Base-by-base conservation (phyloP, 768 basidiomycete species). In the Strobilomyces confusus region DNA sequence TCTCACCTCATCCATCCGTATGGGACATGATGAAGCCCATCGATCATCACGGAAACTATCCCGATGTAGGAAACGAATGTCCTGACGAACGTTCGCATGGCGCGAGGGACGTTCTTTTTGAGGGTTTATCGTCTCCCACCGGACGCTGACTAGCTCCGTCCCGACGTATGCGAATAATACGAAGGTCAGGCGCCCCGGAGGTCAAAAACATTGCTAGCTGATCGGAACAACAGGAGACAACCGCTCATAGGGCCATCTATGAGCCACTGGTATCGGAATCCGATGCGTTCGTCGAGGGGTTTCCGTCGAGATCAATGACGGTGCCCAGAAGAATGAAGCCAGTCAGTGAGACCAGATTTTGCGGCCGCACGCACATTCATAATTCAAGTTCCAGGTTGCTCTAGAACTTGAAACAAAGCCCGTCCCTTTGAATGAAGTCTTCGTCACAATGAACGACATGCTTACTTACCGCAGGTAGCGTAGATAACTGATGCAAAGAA, bases 111-210 rank as follows among this genome's bases (percentile, higher is more conserved):
- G 44, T 84, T 87, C 65, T 79, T 80, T 86, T 74, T 32, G 87
- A 88, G 68, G 26, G 26, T 89, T 86, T 63, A 87, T 78, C 12
- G 83, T 20, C 38, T 82, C 70, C 66, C n/a, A 73, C 80, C 25
- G 73, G 53, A 88, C 81, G 63, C 87, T 87, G 54, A 92, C 82
- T 17, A 89, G 74, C 67, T 92, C 88, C 19, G 87, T 92, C 29
- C 87, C 85, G 53, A 84, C 80, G 65, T 80, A 84, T 14, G 86
- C 83, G 69, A 90, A 89, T 4, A 86, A 73, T 23, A 84, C 87
- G 56, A 84, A 89, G 44, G 81, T 84, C 42, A 89, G 69, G 84
- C 83, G 15, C 80, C 75, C 81, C 86, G 89, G 64, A 90, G 86
- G 12, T 84, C 86, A 20, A 84, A 73, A 87, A 86, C 54, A 78